These are phyloP conservation scores for Phytophthora sp. DNA, from an alignment of 352 stramenopile genomes.

Conservation along the genomic window DNA sequence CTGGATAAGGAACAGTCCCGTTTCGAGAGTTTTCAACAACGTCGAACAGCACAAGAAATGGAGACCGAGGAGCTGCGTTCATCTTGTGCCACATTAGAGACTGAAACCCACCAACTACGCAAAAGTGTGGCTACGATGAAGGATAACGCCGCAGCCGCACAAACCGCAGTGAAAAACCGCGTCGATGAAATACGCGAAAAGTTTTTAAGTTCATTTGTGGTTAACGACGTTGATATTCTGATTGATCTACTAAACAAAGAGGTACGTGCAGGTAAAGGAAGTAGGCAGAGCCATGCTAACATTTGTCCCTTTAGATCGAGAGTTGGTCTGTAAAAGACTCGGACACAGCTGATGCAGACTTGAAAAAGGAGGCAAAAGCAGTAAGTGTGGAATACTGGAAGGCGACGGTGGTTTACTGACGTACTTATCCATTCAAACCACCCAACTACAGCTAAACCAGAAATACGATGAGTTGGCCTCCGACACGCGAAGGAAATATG, in stretches of 20 bases:
- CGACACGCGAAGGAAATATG: conserved; percentile 25
- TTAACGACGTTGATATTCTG: conserved; percentile 28
- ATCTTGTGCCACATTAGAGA: conserved; percentile 25
- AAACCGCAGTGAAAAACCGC: conserved; percentile 42
- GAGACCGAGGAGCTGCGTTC: conserved; percentile 26
- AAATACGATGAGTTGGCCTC: conserved; percentile 19
- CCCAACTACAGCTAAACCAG: conserved; percentile 22
- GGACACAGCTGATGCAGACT: conserved; percentile 7
- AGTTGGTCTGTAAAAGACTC: conserved; percentile 11
- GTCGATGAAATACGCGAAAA: conserved; percentile 40
- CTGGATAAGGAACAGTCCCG: conserved; percentile 16
- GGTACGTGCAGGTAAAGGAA: conserved; percentile 16
- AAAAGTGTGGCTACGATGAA: conserved; percentile 8
- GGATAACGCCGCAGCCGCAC: conserved; percentile 6
- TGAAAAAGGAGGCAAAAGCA: conserved; percentile 10
- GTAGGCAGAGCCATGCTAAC: too few species aligned
- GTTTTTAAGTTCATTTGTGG: conserved; percentile 35
- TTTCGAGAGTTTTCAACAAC: conserved; percentile 11
- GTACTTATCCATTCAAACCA: not conserved
- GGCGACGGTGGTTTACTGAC: not conserved
- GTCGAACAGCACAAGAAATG: conserved; percentile 13
- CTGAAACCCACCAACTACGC: conserved; percentile 15
- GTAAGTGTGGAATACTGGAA: conserved; percentile 10
- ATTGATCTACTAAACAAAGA: conserved; percentile 37
- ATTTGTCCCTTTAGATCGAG: conserved; percentile 23